Evolutionary conservation across 257 asterid species (phyloP), one percentile per base, ranked within the genome.

Genomic region (Primulina eburnea): DNA sequence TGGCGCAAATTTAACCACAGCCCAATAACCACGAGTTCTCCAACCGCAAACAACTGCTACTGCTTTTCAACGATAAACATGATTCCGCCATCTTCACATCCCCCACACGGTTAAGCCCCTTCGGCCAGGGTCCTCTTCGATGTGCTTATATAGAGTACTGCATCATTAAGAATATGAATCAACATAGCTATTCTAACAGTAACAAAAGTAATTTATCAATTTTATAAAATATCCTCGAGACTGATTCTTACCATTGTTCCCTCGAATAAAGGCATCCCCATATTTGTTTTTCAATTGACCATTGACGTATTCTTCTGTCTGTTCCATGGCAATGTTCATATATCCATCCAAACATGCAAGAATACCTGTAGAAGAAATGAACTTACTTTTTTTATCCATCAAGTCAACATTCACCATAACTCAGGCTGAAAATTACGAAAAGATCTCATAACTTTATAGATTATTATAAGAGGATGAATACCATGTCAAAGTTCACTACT

Each of bases 311-410:
- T 93, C 98, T 85, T 93, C 98, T 4, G 98, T 93, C 77, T 93
- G 97, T 72, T 93, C 98, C 98, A 93, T 93, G 2, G 98, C 98
- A 62, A 93, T 93, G 71, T 93, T 93, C 96, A 93, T 93, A 74
- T 90, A 93, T 62, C 98, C 98, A 83, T 93, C 98, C 70, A 93
- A 81, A 76, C 97, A 93, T 32, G 98, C 98, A 61, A 93, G 92
- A 71, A 90, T 90, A 75, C 97, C 98, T 90, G 80, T 58, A 65
- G 10, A 61, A 64, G 14, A 53, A 60, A 50, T 35, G 30, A 65
- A 67, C 26, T 47, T 24, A 59, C 34, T 21, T 24, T 33, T 37
- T 32, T 18, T 0, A 47, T 20, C 61, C 9, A 30, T 60, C 43
- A 65, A 24, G 17, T 62, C 26, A 32, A 30, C 6, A 8, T 38